These are phyloP conservation scores for Tolypocladium sp. DNA, from an alignment of 2,329 filamentous ascomycete species.

Conservation along the genomic window DNA sequence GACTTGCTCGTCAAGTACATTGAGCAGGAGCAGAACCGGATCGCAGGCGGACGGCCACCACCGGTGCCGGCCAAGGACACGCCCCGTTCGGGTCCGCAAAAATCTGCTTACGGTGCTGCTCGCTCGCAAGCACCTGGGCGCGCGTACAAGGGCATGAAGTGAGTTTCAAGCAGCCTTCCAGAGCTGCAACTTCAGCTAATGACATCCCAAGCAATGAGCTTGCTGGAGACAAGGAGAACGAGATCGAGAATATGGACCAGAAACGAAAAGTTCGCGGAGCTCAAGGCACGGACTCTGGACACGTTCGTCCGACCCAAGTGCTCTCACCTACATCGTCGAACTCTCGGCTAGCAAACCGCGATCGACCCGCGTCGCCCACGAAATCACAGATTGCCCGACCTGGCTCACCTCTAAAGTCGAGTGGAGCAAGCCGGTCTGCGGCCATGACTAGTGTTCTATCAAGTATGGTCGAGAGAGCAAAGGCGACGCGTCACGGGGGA, in stretches of 20 bases:
- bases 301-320: slow-evolving; percentile 44
- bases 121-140: slow-evolving; percentile 13
- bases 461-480: slow-evolving; percentile 52
- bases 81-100: slow-evolving; percentile 24
- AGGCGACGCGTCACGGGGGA: slow-evolving; percentile 41
- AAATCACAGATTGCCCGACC: slow-evolving; percentile 51
- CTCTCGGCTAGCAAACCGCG: slow-evolving; percentile 51
- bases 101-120: slow-evolving; percentile 17
- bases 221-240: slow-evolving; percentile 70
- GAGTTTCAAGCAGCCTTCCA: slow-evolving; percentile 12
- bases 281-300: slow-evolving; percentile 29
- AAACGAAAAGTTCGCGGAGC: slow-evolving; percentile 56
- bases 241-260: slow-evolving; percentile 45
- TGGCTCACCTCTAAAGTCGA: slow-evolving; percentile 52
- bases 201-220: slow-evolving; percentile 48
- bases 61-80: slow-evolving; percentile 43
- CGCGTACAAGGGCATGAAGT: slow-evolving; percentile 43
- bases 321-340: slow-evolving; percentile 80
- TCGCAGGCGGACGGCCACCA: slow-evolving; percentile 26
- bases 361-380: slow-evolving; percentile 37
- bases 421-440: slow-evolving; percentile 27
- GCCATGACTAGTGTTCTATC: slow-evolving; percentile 37
- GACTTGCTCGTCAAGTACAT: slow-evolving; percentile 55
- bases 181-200: slow-evolving; percentile 5
- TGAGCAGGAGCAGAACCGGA: slow-evolving; percentile 34